A percentile compares a stretch with the other conserved stretches of the same genome.
These are phyloP conservation scores for Eustoma russellianum DNA, from an alignment of 257 asterid genomes.

Conservation along the genomic window DNA sequence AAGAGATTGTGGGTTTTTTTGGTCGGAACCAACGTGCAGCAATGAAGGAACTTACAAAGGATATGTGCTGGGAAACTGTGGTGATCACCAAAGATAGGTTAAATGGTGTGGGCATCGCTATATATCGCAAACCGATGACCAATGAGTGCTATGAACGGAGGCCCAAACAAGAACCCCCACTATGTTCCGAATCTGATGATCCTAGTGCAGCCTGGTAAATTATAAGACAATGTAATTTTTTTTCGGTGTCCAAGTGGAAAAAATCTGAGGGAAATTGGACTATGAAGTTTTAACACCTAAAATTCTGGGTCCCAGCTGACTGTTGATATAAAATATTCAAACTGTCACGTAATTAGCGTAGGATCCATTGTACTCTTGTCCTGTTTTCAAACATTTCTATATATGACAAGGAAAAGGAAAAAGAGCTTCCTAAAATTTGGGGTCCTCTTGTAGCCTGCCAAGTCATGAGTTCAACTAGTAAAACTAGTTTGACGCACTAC, in stretches of 20 bases:
- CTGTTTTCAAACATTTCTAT: not conserved
- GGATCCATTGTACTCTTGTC: too few species aligned
- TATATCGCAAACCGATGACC: constrained; percentile 65
- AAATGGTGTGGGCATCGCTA: constrained; percentile 76
- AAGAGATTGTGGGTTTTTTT: constrained; percentile 10
- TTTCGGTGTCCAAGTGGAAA: too few species aligned
- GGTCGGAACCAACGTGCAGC: constrained; percentile 30
- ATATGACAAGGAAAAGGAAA: not conserved
- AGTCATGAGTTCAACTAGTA: too few species aligned
- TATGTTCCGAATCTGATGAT: constrained; percentile 79
- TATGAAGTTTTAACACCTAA: too few species aligned
- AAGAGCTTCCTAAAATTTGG: not conserved
- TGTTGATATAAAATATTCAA: not conserved
- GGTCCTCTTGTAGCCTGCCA: too few species aligned
- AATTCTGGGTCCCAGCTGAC: too few species aligned
- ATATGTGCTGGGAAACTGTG: constrained; percentile 90
- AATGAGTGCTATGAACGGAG: constrained; percentile 90
- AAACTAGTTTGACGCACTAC: too few species aligned
- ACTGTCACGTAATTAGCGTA: not conserved
- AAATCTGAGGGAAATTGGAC: too few species aligned
- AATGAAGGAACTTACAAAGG: constrained; percentile 75
- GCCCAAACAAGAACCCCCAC: constrained; percentile 64
- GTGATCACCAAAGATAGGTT: constrained; percentile 61
- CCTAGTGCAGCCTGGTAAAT: constrained; percentile 89
- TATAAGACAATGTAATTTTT: not conserved